These are phyloP conservation scores for Epichloe aotearoae DNA, from an alignment of 2,329 filamentous ascomycete genomes.

Conservation along the genomic window DNA sequence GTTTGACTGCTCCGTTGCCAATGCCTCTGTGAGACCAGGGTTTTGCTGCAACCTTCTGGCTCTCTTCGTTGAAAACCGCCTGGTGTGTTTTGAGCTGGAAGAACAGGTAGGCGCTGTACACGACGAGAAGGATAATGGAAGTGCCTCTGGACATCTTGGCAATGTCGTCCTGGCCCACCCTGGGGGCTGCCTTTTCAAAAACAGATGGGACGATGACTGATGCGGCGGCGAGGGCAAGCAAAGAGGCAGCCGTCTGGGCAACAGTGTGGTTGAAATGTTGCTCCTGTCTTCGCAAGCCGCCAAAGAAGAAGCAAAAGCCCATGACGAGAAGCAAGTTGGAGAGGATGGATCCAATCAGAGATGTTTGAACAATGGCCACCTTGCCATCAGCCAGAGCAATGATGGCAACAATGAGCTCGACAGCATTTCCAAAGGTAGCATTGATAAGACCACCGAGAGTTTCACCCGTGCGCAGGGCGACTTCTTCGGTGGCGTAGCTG, in stretches of 20 bases:
- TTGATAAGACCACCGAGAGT: constrained; percentile 81
- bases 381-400: constrained; percentile 64
- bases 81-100: constrained; percentile 86
- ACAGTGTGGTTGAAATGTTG: constrained; percentile 90
- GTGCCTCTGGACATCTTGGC: constrained; percentile 58
- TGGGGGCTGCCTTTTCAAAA: constrained; percentile 44
- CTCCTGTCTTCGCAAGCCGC: constrained; percentile 62
- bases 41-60: constrained; percentile 58
- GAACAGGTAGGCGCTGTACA: constrained; percentile 72
- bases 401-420: constrained; percentile 79
- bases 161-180: constrained; percentile 33
- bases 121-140: constrained; percentile 65
- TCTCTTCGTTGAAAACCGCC: constrained; percentile 65
- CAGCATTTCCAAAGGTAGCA: constrained; percentile 84
- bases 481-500: constrained; percentile 80
- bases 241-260: constrained; percentile 73
- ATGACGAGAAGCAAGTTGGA: constrained; percentile 82
- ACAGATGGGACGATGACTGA: constrained; percentile 83
- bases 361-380: constrained; percentile 81
- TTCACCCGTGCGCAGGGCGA: constrained; percentile 69
- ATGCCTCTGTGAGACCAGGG: constrained; percentile 26
- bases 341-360: constrained; percentile 79
- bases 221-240: constrained; percentile 66
- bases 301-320: constrained; percentile 88
- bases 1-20: constrained; percentile 20